Evolutionary conservation across 2,329 filamentous ascomycete genomes (phyloP), one percentile per base, ranked within the genome.

Genomic region (Escovopsis sp.): DNA sequence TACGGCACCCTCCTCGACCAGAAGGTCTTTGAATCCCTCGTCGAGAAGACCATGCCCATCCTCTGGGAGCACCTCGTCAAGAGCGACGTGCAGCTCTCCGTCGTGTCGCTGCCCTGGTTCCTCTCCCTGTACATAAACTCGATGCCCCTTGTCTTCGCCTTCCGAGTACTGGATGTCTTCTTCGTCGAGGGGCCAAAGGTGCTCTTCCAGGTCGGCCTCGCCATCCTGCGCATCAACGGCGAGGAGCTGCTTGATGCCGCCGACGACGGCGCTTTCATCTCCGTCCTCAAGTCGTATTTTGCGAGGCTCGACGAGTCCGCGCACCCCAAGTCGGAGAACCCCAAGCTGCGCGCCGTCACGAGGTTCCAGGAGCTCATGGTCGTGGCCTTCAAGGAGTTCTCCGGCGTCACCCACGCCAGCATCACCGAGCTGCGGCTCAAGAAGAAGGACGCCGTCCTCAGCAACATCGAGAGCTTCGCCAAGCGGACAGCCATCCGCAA

Each of bases 21-120:
- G 55, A 86, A 91, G 51, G 91, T 98, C 12, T 98, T 98, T 53
- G 91, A 98, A 63, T 93, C 84, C 2, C 70, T 98, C 4, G 91
- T 98, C n/a, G 91, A 98, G 61, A 91, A 86, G 65, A 98, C 91
- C 1, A 96, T 98, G 88, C 91, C 91, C 2, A 82, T 98, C 44
- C 73, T 98, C 13, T 98, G 91, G 88, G 89, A 96, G 16, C 91
- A 98, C 55, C 76, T 98, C n/a, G 83, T 88, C 49, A 94, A 91
- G 64, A 91, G 84, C 45, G 91, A 98, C 55, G 87, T 98, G 16
- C 93, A 98, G 60, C 75, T 98, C 15, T 96, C 91, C 0, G 91
- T 98, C 30, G 91, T 96, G 13, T 96, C 89, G 9, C 71, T 98
- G 35, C 91, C 91, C 3, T 98, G 91, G 91, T 98, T 98, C 58